Evolutionary conservation across 2,329 filamentous ascomycete species (phyloP).

Genomic region (Ophiostoma quercus): DNA sequence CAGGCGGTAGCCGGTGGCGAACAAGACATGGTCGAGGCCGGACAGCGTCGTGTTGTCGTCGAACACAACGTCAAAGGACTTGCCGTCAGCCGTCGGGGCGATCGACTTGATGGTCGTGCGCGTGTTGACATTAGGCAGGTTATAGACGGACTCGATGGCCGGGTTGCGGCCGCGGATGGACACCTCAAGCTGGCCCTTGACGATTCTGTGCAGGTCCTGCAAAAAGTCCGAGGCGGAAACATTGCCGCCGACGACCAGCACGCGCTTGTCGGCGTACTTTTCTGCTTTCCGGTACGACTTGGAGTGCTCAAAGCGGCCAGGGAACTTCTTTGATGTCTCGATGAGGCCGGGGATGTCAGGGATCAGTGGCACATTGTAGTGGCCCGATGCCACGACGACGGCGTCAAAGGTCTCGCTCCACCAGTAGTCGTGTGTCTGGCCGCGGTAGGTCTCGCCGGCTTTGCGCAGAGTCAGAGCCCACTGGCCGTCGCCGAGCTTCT

Average conservation of each 20-base stretch:
- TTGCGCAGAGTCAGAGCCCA: slow-evolving; percentile 50
- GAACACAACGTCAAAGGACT: slow-evolving; percentile 43
- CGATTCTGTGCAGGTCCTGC: slow-evolving; percentile 26
- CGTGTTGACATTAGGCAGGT: slow-evolving; percentile 45
- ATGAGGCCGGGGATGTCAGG: slow-evolving; percentile 42
- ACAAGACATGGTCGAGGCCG: slow-evolving; percentile 52
- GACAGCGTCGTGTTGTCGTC: slow-evolving; percentile 45
- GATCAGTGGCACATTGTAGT: slow-evolving; percentile 59
- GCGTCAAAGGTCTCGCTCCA: slow-evolving; percentile 43
- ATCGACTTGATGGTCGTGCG: slow-evolving; percentile 38
- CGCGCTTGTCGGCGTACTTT: slow-evolving; percentile 49
- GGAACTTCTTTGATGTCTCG: slow-evolving; percentile 41
- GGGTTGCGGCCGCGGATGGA: slow-evolving; percentile 44
- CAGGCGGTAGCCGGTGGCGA: slow-evolving; percentile 57
- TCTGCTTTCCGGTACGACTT: slow-evolving; percentile 49
- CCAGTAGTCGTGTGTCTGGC: slow-evolving; percentile 46
- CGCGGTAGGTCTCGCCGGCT: slow-evolving; percentile 24
- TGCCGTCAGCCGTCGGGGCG: slow-evolving; percentile 27
- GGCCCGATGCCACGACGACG: slow-evolving; percentile 57
- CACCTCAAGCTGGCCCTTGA: slow-evolving; percentile 37
- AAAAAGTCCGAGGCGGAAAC: slow-evolving; percentile 52
- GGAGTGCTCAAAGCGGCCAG: slow-evolving; percentile 50
- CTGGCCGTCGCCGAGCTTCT: slow-evolving; percentile 40
- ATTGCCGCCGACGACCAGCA: slow-evolving; percentile 59
- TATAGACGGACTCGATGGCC: slow-evolving; percentile 50